Conservation (phyloP, 2,329 filamentous ascomycete genomes). For the Hawksworthiomyces lignivorus region DNA sequence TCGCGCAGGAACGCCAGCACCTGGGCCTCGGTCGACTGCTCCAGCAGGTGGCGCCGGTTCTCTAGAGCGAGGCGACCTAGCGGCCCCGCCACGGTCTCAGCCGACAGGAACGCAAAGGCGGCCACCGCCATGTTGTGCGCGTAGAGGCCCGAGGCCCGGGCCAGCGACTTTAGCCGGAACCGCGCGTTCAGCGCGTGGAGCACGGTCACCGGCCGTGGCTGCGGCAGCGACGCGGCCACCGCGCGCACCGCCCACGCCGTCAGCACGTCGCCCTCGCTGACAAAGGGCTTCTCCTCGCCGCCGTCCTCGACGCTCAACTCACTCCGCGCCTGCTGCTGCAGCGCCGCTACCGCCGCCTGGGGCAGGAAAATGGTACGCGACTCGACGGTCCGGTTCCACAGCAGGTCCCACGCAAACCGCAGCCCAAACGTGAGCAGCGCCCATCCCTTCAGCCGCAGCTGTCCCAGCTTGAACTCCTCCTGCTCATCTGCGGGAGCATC, state of each 20-base stretch:
- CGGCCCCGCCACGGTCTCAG: slow-evolving; percentile 17
- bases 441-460: slow-evolving; percentile 18
- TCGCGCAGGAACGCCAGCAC: slow-evolving; percentile 22
- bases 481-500: slow-evolving; percentile 12
- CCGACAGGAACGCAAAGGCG: slow-evolving; percentile 17
- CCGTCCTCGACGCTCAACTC: slow-evolving; percentile 17
- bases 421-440: slow-evolving; percentile 24
- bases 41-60: slow-evolving; percentile 25
- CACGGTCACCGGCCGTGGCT: slow-evolving; percentile 18
- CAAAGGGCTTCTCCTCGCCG: slow-evolving; percentile 22
- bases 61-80: slow-evolving; percentile 22
- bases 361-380: slow-evolving; percentile 31
- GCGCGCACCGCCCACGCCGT: slow-evolving; percentile 16
- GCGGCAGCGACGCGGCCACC: slow-evolving; percentile 19
- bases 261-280: slow-evolving; percentile 38
- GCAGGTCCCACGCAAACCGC: slow-evolving; percentile 22
- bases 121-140: slow-evolving; percentile 21
- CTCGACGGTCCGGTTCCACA: slow-evolving; percentile 23
- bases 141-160: slow-evolving; percentile 15
- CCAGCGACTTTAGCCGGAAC: slow-evolving; percentile 17
- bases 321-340: slow-evolving; percentile 23
- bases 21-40: slow-evolving; percentile 28
- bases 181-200: slow-evolving; percentile 22
- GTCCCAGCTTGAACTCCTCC: slow-evolving; percentile 13
- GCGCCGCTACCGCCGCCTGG: slow-evolving; percentile 17